These are phyloP conservation scores for Paecilomyces niveus DNA, from an alignment of 2,329 filamentous ascomycete species.

Conservation along the genomic window DNA sequence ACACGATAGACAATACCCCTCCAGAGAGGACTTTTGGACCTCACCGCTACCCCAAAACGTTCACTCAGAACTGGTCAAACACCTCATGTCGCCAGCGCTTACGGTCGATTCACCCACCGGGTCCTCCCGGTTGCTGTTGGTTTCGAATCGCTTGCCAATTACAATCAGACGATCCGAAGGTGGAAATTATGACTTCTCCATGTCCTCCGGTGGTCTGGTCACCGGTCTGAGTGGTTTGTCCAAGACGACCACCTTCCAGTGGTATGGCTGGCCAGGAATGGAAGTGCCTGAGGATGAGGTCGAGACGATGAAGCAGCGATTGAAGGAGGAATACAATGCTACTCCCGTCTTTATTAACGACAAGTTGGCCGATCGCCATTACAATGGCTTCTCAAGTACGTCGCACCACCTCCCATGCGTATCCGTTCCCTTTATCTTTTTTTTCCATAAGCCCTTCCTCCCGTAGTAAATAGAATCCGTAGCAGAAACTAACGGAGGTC, in stretches of 20 bases:
- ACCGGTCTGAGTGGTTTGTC: constrained; percentile 81
- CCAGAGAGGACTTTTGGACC: not conserved
- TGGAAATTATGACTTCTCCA: constrained; percentile 80
- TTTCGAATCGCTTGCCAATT: constrained; percentile 88
- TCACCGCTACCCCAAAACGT: not conserved
- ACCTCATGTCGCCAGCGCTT: constrained; percentile 5
- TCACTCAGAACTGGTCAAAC: not conserved
- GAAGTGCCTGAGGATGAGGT: constrained; percentile 79
- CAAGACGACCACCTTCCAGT: constrained; percentile 85
- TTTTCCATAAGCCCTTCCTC: not conserved
- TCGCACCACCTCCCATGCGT: not conserved
- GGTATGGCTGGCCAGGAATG: constrained; percentile 93
- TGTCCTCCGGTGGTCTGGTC: constrained; percentile 89
- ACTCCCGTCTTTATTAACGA: constrained; percentile 86
- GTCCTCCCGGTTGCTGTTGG: constrained; percentile 57
- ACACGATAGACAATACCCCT: not conserved
- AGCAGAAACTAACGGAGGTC: not conserved
- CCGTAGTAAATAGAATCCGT: not conserved
- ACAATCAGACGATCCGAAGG: constrained; percentile 87
- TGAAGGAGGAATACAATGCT: constrained; percentile 77
- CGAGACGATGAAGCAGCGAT: constrained; percentile 59
- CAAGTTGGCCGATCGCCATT: constrained; percentile 83
- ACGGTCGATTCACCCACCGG: constrained; percentile 8
- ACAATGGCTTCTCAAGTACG: constrained; percentile 92
- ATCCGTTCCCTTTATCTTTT: not conserved